Evolutionary conservation across 139 green algal genomes (phyloP).

Genomic region (Klebsormidium nitens): DNA sequence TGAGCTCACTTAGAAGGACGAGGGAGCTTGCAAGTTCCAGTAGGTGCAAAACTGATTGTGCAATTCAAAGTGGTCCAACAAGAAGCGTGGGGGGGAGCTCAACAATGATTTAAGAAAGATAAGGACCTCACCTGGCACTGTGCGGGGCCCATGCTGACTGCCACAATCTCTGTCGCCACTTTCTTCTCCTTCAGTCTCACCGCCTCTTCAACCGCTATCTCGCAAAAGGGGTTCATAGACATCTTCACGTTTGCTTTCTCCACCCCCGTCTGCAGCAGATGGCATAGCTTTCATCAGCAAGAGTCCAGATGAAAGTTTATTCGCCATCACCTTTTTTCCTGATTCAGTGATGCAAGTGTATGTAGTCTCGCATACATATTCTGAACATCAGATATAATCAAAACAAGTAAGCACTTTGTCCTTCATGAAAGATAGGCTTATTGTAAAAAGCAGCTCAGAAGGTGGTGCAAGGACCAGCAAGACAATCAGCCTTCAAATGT

Average conservation of each 20-base stretch:
- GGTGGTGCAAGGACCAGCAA: not conserved
- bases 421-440: not conserved
- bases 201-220: constrained; percentile 91
- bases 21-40: no score
- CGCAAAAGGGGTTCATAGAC: constrained; percentile 94
- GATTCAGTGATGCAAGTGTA: no score
- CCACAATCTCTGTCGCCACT: constrained; percentile 72
- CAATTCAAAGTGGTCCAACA: no score
- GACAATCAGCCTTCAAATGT: not conserved
- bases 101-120: no score
- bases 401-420: no score
- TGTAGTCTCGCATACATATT: no score
- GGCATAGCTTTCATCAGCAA: not conserved
- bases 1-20: no score
- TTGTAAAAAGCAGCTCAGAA: not conserved
- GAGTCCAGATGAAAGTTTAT: not conserved
- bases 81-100: no score
- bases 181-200: constrained; percentile 73
- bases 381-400: no score
- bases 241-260: constrained; percentile 78
- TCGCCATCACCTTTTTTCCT: no score
- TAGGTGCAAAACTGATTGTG: no score
- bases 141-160: constrained; percentile 70
- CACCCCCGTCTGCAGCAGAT: constrained; percentile 62
- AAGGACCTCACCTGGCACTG: no score